Percentiles rank a stretch among this genome's conserved stretches.
Conservation (phyloP, 257 asterid genomes). For the Nicotiana undulata region DNA sequence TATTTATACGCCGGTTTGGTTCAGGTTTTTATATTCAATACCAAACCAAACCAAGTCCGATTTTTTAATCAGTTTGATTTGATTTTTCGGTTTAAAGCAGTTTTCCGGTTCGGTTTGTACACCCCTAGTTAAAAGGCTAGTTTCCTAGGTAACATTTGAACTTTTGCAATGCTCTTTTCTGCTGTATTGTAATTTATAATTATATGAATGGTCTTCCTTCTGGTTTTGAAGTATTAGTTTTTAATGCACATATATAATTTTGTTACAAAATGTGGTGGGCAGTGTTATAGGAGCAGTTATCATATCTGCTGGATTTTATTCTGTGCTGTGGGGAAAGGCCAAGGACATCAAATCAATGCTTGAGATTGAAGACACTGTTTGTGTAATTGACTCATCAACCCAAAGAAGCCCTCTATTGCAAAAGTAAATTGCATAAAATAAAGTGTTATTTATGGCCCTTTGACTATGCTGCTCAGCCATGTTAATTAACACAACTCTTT, state of each 20-base stretch:
- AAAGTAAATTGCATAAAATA: neutral
- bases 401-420: neutral
- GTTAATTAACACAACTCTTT: neutral
- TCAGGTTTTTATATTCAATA: no score
- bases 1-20: no score
- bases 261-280: neutral
- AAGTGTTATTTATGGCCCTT: no score
- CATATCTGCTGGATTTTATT: slow-evolving; percentile 18
- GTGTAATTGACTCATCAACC: neutral
- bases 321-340: slow-evolving; percentile 25
- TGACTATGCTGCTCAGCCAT: no score
- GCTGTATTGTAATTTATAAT: neutral
- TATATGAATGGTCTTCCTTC: no score
- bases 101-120: no score
- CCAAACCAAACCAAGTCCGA: no score
- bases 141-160: neutral
- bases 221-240: neutral
- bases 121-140: neutral
- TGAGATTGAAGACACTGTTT: neutral
- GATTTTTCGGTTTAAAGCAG: no score
- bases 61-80: no score
- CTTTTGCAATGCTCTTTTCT: neutral
- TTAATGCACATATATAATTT: neutral
- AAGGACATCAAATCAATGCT: slow-evolving; percentile 1
- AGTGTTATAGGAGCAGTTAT: slow-evolving; percentile 19